phyloP scores from a whole-genome alignment of 1,139 yeast species.

The Candida glucosophila region DNA sequence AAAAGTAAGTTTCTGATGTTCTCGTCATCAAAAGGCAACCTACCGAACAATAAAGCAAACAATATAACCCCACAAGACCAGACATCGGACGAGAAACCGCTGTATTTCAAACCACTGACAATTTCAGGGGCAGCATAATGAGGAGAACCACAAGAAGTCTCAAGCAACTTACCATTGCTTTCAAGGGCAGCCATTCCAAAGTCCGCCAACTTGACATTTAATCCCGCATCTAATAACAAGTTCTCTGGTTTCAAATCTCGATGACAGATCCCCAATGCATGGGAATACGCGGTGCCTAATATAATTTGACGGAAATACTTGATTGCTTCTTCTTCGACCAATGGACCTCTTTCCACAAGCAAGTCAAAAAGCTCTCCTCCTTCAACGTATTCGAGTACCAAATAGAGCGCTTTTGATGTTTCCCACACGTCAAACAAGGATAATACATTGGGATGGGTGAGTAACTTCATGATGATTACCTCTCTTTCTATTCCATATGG shows the following conservation, averaged over 20 bases:
- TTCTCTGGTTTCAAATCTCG: constrained; percentile 80
- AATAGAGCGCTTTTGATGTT: constrained; percentile 63
- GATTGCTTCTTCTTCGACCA: constrained; percentile 67
- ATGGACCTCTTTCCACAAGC: constrained; percentile 71
- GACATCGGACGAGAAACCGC: constrained; percentile 77
- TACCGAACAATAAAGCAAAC: constrained; percentile 70
- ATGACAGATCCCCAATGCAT: constrained; percentile 72
- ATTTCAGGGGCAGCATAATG: constrained; percentile 87
- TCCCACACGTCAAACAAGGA: constrained; percentile 80
- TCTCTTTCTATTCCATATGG: constrained; percentile 82
- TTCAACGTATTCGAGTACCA: constrained; percentile 73
- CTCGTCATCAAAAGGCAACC: constrained; percentile 76
- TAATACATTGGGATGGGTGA: constrained; percentile 70
- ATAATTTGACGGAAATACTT: constrained; percentile 69
- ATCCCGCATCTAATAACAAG: constrained; percentile 54
- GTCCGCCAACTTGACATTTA: constrained; percentile 72
- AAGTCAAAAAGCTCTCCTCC: constrained; percentile 78
- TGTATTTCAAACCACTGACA: constrained; percentile 67
- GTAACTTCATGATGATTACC: constrained; percentile 71
- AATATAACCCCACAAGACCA: constrained; percentile 84
- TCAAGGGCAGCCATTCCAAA: constrained; percentile 86
- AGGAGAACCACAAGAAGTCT: constrained; percentile 80
- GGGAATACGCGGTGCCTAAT: constrained; percentile 76
- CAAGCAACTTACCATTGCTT: constrained; percentile 59
- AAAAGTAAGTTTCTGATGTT: constrained; percentile 60